Conservation (phyloP, 106 monocot species). For the Allium cepa region DNA sequence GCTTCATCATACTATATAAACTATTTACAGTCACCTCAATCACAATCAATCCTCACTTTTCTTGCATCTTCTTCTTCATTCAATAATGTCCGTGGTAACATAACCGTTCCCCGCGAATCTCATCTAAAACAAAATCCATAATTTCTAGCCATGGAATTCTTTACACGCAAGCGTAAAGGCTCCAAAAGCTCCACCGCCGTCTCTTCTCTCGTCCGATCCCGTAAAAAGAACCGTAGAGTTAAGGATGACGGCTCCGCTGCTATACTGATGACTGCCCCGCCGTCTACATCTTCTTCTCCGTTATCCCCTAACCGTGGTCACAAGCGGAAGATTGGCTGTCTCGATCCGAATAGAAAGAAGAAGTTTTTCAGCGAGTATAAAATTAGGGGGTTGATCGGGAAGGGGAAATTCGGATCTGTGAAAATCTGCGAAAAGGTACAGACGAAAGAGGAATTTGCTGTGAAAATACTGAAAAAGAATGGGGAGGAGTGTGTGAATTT, state of each 20-base stretch:
- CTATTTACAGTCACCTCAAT: too few species aligned
- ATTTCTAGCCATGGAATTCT: conserved; percentile 19
- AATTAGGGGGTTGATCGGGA: conserved; percentile 58
- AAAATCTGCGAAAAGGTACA: conserved; percentile 34
- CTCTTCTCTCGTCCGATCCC: conserved; percentile 16
- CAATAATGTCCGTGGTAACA: too few species aligned
- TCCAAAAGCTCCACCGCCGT: conserved; percentile 9
- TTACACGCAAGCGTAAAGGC: conserved; percentile 38
- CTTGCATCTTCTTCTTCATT: too few species aligned
- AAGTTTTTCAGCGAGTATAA: conserved; percentile 60
- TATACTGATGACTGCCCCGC: conserved; percentile 51
- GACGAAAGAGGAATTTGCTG: conserved; percentile 61
- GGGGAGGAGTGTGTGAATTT: conserved; percentile 80
- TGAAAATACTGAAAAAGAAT: conserved; percentile 72
- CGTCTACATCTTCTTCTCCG: conserved; percentile 29
- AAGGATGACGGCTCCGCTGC: conserved; percentile 4
- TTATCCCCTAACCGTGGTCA: conserved; percentile 48
- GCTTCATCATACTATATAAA: too few species aligned
- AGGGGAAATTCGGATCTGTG: conserved; percentile 88
- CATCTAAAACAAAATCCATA: too few species aligned
- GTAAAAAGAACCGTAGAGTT: conserved; percentile 34
- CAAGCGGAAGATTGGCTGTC: conserved; percentile 83
- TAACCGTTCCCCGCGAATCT: too few species aligned
- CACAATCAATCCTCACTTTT: too few species aligned
- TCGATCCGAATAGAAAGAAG: conserved; percentile 66